A percentile compares a stretch with the other conserved stretches of the same genome.
phyloP scores from a whole-genome alignment of 2,329 filamentous ascomycete species.

The Penicillium sp. region DNA sequence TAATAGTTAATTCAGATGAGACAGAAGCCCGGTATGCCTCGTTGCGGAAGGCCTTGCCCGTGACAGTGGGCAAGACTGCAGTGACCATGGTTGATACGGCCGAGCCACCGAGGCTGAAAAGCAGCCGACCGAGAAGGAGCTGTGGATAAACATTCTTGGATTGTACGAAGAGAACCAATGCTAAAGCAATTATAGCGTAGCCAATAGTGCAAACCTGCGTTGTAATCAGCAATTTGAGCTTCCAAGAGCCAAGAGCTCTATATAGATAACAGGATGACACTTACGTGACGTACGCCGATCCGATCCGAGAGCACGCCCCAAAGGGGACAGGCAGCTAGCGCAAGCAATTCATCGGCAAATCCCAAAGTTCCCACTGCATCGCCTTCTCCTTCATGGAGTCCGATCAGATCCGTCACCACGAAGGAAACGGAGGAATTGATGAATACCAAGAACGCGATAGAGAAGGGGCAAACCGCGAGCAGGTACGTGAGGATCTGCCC shows the following conservation, averaged over 20 bases:
- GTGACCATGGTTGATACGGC: constrained; percentile 98
- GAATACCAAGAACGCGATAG: constrained; percentile 66
- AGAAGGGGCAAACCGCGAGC: constrained; percentile 63
- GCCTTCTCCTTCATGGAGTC: constrained; percentile 55
- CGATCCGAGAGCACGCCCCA: constrained; percentile 54
- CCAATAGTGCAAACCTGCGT: constrained; percentile 63
- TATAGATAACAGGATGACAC: constrained; percentile 13
- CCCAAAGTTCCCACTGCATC: constrained; percentile 59
- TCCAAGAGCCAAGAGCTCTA: neutral
- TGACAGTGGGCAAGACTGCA: constrained; percentile 78
- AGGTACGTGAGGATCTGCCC: constrained; percentile 61
- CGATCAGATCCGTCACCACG: constrained; percentile 64
- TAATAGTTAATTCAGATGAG: constrained; percentile 61
- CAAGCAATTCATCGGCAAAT: constrained; percentile 52
- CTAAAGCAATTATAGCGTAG: constrained; percentile 76
- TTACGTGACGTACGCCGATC: constrained; percentile 49
- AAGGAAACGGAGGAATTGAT: constrained; percentile 65
- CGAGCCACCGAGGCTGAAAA: constrained; percentile 91
- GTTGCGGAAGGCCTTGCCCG: constrained; percentile 40
- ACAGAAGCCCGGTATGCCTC: constrained; percentile 53
- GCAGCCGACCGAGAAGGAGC: constrained; percentile 75
- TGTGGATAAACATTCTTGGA: constrained; percentile 85
- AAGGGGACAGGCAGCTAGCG: constrained; percentile 48
- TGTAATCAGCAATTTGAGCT: constrained; percentile 5
- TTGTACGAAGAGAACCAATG: constrained; percentile 80